Evolutionary conservation across 306 rosid species (phyloP), one percentile per base, ranked within the genome.

Genomic region (Prunus mira): DNA sequence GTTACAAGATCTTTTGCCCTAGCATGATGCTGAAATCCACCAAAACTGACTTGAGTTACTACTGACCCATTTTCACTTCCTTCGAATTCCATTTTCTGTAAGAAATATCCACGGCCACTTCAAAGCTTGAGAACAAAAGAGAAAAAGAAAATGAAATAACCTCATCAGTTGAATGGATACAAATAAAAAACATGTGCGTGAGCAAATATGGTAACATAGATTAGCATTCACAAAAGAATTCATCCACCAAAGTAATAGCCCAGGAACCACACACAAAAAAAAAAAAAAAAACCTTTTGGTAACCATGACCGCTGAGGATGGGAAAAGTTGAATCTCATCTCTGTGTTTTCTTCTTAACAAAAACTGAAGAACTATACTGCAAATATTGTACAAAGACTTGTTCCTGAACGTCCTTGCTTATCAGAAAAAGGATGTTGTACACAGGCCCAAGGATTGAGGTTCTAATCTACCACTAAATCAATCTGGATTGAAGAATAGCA

Each of bases 41-140:
- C 98, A 17, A 91, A 76, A 81, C 98, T 89, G 49, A 93, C 77
- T 86, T 91, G 96, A 83, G 89, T 89, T 20, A 91, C 86, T 74
- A 86, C 91, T 3, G 79, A 80, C 15, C 52, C 80, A 24, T 73
- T 84, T 46, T 51, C 83, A 65, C 74, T 79, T 71, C 67, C 82
- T 81, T 81, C 85, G 9, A 63, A 69, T 64, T 76, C 89, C 93
- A 92, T 88, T 76, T 61, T 65, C 73, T 71, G 75, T 78, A 49
- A 19, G 46, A 50, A n/a, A 25, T 60, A 60, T 60, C 12, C 65
- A 34, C 24, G 4, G 47, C 25, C 72, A 67, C 5, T 30, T 65
- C 49, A 65, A 32, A 65, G 46, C n/a, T 56, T 56, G 15, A 11
- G 62, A 56, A 56, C 62, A 56, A 20, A 56, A 56, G 25, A 56